phyloP scores from a whole-genome alignment of 2,329 filamentous ascomycete genomes.

The Falciphora oryzae region DNA sequence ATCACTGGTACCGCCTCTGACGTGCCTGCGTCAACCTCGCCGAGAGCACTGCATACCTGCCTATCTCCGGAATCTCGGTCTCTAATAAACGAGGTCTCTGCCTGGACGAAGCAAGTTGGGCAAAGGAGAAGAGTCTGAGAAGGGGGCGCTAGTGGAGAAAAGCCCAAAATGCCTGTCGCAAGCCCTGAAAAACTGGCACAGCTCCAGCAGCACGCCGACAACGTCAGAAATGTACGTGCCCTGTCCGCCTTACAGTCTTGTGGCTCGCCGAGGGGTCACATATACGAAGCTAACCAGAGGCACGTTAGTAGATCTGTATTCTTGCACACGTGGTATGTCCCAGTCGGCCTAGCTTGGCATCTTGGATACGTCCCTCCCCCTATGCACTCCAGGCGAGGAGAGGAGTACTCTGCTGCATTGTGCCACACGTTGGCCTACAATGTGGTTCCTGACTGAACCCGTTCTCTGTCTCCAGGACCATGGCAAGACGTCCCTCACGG shows the following conservation, averaged over 20 bases:
- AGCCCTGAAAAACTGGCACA: constrained; percentile 83
- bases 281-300: background rate
- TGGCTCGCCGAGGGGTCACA: background rate
- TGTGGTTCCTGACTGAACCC: background rate
- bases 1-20: background rate
- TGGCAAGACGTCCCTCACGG: constrained; percentile 95
- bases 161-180: constrained; percentile 76
- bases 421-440: background rate
- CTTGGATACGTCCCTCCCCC: background rate
- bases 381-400: background rate
- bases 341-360: constrained; percentile 3
- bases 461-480: constrained; percentile 53
- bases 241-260: background rate
- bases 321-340: constrained; percentile 68
- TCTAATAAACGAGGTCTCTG: background rate
- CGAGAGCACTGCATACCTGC: background rate
- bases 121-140: background rate
- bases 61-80: background rate
- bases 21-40: background rate
- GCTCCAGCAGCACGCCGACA: constrained; percentile 80
- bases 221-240: constrained; percentile 81
- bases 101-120: no score
- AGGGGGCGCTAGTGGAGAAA: background rate
- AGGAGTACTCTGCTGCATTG: background rate
- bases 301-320: constrained; percentile 66